Evolutionary conservation across 306 rosid species (phyloP).

Genomic region (Neltuma alba): DNA sequence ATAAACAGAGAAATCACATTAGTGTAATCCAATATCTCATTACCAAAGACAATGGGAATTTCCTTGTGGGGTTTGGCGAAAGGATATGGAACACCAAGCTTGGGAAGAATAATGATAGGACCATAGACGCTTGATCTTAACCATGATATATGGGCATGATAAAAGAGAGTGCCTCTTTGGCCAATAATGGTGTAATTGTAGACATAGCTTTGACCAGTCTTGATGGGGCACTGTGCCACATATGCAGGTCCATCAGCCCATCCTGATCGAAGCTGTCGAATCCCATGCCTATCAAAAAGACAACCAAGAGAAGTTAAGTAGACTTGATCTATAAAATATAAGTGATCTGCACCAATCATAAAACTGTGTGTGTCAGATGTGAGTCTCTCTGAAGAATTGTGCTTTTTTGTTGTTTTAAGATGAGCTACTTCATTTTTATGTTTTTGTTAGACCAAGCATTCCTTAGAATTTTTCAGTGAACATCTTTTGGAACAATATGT

Average conservation of each 20-base stretch:
- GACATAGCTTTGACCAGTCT: conserved; percentile 64
- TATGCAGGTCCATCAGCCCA: conserved; percentile 62
- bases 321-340: neutral
- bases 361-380: neutral
- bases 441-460: neutral
- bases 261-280: conserved; percentile 53
- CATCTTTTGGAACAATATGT: neutral
- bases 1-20: neutral
- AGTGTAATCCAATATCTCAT: neutral
- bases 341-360: neutral
- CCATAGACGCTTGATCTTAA: conserved; percentile 70
- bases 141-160: conserved; percentile 79
- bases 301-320: too few relatives aligned
- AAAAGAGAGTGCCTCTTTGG: conserved; percentile 79
- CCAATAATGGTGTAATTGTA: conserved; percentile 70
- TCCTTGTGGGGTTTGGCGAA: conserved; percentile 49
- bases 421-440: neutral
- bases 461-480: neutral
- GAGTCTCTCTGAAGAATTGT: neutral
- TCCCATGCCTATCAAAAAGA: conserved; percentile 60
- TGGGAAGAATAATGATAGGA: conserved; percentile 66
- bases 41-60: conserved; percentile 56
- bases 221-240: conserved; percentile 76
- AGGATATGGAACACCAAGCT: conserved; percentile 52
- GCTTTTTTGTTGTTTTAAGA: neutral